Percentiles rank a stretch among this genome's conserved stretches.
Conservation (phyloP, 768 basidiomycete genomes). For the Auriscalpium vulgare region DNA sequence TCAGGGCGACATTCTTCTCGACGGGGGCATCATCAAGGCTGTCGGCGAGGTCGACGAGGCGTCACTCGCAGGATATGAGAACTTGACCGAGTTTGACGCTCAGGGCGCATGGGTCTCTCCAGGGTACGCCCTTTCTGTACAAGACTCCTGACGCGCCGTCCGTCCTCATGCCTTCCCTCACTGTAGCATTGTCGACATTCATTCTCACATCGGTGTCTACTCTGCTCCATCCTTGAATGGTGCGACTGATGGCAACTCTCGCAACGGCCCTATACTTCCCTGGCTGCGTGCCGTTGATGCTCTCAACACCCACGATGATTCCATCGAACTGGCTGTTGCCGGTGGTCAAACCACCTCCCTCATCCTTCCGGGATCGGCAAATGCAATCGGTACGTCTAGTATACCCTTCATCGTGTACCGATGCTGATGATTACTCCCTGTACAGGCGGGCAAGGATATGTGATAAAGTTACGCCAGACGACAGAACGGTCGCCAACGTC, state of each 20-base stretch:
- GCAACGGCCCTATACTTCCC: conserved; percentile 41
- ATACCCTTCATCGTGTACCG: too few relatives aligned
- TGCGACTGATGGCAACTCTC: conserved; percentile 49
- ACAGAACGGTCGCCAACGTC: conserved; percentile 61
- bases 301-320: conserved; percentile 65
- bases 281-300: conserved; percentile 68
- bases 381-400: conserved; percentile 54
- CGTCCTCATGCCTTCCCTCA: too few relatives aligned
- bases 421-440: too few relatives aligned
- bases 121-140: conserved; percentile 15
- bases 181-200: conserved; percentile 41
- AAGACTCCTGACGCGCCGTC: too few relatives aligned
- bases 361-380: conserved; percentile 63
- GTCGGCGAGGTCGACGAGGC: conserved; percentile 32
- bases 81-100: conserved; percentile 40
- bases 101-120: conserved; percentile 66
- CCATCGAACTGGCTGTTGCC: conserved; percentile 48
- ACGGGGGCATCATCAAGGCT: conserved; percentile 53
- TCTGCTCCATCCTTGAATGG: conserved; percentile 23
- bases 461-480: conserved; percentile 73
- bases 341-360: conserved; percentile 73
- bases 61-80: background rate
- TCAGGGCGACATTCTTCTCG: conserved; percentile 52
- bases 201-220: conserved; percentile 47
- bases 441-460: conserved; percentile 64